Evolutionary conservation across 2,329 filamentous ascomycete genomes (phyloP).

Genomic region (Colletotrichum zoysiae): DNA sequence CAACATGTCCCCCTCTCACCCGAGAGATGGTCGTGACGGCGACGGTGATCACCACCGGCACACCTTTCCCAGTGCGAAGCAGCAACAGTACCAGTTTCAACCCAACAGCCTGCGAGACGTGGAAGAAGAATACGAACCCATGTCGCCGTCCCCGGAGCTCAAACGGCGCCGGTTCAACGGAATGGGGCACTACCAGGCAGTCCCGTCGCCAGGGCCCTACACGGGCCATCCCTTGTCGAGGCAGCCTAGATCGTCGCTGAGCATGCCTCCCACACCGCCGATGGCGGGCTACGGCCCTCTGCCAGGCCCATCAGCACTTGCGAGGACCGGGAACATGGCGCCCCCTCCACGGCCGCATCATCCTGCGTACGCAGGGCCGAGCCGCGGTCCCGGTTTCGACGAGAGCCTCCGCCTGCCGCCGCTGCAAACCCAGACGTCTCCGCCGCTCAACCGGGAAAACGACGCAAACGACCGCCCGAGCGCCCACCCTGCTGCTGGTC

Average conservation of each 20-base stretch:
- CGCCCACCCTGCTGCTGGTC: conserved; percentile 45
- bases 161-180: conserved; percentile 74
- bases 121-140: conserved; percentile 54
- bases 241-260: conserved; percentile 41
- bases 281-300: conserved; percentile 47
- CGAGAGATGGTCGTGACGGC: conserved; percentile 28
- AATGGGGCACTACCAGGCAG: conserved; percentile 50
- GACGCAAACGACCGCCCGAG: conserved; percentile 37
- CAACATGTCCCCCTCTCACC: conserved; percentile 39
- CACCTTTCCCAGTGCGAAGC: conserved; percentile 33
- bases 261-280: conserved; percentile 45
- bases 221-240: conserved; percentile 31
- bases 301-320: conserved; percentile 42
- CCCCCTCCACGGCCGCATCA: conserved; percentile 65
- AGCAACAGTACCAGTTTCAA: conserved; percentile 37
- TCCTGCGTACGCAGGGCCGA: conserved; percentile 51
- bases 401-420: conserved; percentile 67
- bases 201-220: conserved; percentile 40
- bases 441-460: conserved; percentile 35
- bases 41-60: conserved; percentile 39
- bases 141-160: conserved; percentile 64
- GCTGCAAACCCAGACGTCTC: conserved; percentile 59
- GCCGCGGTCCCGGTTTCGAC: conserved; percentile 57
- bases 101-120: conserved; percentile 44
- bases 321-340: conserved; percentile 58